Percentiles rank a stretch among this genome's conserved stretches.
Evolutionary conservation across 805 yeast species (phyloP).

Genomic region (Naumovozyma baii): DNA sequence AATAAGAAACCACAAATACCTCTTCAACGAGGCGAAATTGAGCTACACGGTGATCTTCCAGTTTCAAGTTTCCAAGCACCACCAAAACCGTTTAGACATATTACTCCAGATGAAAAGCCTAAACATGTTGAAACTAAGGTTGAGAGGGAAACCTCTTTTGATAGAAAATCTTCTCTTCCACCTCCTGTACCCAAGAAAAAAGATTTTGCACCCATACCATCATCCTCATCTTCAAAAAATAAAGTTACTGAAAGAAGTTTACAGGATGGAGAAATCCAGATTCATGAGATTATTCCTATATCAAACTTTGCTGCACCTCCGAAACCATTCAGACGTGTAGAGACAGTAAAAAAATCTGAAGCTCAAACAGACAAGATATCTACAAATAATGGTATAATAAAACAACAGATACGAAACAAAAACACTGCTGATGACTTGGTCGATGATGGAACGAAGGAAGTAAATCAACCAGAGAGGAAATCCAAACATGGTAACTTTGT

Average conservation of each 20-base stretch:
- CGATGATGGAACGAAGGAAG: not conserved
- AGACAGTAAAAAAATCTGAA: not conserved
- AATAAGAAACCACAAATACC: not conserved
- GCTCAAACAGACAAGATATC: too few species aligned
- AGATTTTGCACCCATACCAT: not conserved
- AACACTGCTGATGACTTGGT: too few species aligned
- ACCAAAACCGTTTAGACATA: conserved; percentile 12
- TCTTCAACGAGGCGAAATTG: not conserved
- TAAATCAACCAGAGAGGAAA: not conserved
- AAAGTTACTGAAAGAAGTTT: not conserved
- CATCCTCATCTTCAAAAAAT: not conserved
- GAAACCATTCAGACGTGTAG: conserved; percentile 6
- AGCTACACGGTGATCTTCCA: not conserved
- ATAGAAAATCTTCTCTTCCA: not conserved
- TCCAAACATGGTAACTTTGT: not conserved
- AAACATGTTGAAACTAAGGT: not conserved
- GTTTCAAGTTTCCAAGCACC: conserved; percentile 18
- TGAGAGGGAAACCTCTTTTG: too few species aligned
- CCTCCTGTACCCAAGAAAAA: not conserved
- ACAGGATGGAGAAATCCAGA: not conserved
- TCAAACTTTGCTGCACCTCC: conserved; percentile 23
- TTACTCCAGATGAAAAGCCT: not conserved
- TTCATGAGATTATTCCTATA: not conserved
- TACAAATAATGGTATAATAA: too few species aligned
- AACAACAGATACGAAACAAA: too few species aligned